Base-by-base conservation (phyloP, 2,329 filamentous ascomycete genomes). In the Trichoderma asperellum region DNA sequence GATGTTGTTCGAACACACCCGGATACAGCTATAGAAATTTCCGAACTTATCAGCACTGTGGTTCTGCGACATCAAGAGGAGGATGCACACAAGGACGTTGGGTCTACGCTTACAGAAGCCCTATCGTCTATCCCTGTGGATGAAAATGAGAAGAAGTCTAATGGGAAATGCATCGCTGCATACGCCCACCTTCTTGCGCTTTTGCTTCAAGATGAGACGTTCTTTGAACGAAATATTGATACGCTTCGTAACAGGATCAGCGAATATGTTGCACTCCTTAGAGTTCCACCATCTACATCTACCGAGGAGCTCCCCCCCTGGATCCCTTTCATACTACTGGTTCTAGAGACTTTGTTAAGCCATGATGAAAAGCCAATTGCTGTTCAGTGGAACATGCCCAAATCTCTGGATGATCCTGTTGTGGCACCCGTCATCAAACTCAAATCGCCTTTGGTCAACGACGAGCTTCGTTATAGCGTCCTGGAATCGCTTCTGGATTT, bases 111-210 rank as follows among this genome's bases (percentile, higher is more conserved):
- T 57, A 90, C 94, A 5, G 91, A 92, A 75, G 96, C 94, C 0
- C 83, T 99, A 14, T 91, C 96, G 74, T 91, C 89, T 6, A 86
- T 91, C 65, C 83, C 84, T 14, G 78, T 83, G 47, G 86, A 89
- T 49, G 87, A 89, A 10, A 88, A 90, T 58, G 83, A 88, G 57
- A 87, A 85, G 74, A 95, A 93, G 77, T 89, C 81, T 3, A 86
- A 87, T 69, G 85, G 85, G 5, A 82, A 81, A 70, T 87, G 84
- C 70, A 88, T 99, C 73, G 92, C 94, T 24, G 93, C 96, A 1
- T 97, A 96, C 80, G 94, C 96, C 21, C 95, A 99, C 80, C 85
- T 99, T 16, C 84, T 99, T 12, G 96, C 94, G 4, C 83, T 99
- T 47, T 88, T 98, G 65, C 86, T 98, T 21, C 93, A 97, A 76